Conservation (phyloP, 495 filamentous ascomycete species). For the Pseudevernia furfuracea region DNA sequence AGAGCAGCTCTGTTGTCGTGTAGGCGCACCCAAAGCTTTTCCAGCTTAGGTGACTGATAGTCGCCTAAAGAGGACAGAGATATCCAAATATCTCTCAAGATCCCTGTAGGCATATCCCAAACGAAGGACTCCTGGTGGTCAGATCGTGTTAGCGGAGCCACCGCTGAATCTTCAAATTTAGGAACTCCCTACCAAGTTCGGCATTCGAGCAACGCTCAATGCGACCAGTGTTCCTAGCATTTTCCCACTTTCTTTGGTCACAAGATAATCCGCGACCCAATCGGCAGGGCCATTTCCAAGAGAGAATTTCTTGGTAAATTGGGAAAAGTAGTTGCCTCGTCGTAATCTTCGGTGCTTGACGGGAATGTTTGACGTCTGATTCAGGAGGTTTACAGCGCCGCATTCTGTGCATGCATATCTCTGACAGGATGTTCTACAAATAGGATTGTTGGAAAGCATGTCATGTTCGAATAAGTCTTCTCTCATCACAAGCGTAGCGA, state of each 20-base stretch:
- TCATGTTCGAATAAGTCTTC: constrained; percentile 58
- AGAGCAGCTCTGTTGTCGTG: constrained; percentile 57
- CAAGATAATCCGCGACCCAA: constrained; percentile 81
- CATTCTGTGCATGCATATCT: constrained; percentile 33
- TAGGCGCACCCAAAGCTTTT: constrained; percentile 81
- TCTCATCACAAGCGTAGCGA: constrained; percentile 77
- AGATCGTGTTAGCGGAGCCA: not conserved
- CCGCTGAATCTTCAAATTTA: not conserved
- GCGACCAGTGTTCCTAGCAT: constrained; percentile 92
- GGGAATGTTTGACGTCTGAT: constrained; percentile 17
- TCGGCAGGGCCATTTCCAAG: constrained; percentile 77
- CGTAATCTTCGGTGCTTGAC: constrained; percentile 30
- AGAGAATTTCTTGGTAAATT: constrained; percentile 82
- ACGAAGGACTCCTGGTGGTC: constrained; percentile 62
- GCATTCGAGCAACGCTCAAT: constrained; percentile 75
- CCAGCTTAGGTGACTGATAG: constrained; percentile 57
- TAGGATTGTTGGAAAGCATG: constrained; percentile 12
- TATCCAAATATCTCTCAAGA: constrained; percentile 80
- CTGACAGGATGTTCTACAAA: constrained; percentile 13
- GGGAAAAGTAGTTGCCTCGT: constrained; percentile 73
- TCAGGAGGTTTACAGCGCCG: constrained; percentile 28
- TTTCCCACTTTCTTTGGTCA: constrained; percentile 84
- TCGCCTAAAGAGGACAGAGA: constrained; percentile 68
- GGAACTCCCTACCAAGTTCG: constrained; percentile 46
- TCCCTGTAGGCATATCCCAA: constrained; percentile 96